Evolutionary conservation across 2,329 filamentous ascomycete species (phyloP), one percentile per base, ranked within the genome.

Genomic region (Chaetoscypha palmicola): DNA sequence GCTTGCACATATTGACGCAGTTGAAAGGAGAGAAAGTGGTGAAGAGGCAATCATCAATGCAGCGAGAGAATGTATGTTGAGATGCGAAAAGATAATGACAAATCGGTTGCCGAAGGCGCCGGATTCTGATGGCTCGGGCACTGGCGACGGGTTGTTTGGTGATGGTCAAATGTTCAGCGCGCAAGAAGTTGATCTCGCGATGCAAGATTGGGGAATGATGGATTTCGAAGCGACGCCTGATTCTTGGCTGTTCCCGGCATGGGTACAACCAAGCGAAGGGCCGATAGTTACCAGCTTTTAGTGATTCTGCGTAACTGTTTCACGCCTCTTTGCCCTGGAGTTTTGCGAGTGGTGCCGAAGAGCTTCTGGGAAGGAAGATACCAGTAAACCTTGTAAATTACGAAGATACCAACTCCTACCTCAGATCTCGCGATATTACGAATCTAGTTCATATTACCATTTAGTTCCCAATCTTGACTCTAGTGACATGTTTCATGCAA

Each of bases 1-100:
- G 2, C 38, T 68, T 7, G 67, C 63, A 0, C 65, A 72, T 41
- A 58, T 65, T 1, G 63, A 68, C 38, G 64, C 54, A 7, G 42
- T 51, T 28, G 51, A 56, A 23, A n/a, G 34, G 3, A 52, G 51
- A 2, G 19, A 30, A 1, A 14, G 38, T 21, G 33, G 42, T 2
- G 50, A 57, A 22, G 19, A 45, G 11, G 37, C 20, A 3, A 49
- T 56, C 8, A 32, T 52, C 4, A 35, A 44, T 5, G 52, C 50
- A 3, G 56, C 52, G 4, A 43, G 23, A 11, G 45, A 46, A 12
- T 58, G 54, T 35, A 24, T 47, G 7, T 11, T 31, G 22, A 11
- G 41, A 8, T 59, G 54, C 32, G 44, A 51, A 8, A 46, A 49
- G 8, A 30, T 54, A 5, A 17, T 59, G 40, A 20, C 20, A 14